phyloP scores from a whole-genome alignment of 2,329 filamentous ascomycete genomes.

The Fusarium miscanthi region DNA sequence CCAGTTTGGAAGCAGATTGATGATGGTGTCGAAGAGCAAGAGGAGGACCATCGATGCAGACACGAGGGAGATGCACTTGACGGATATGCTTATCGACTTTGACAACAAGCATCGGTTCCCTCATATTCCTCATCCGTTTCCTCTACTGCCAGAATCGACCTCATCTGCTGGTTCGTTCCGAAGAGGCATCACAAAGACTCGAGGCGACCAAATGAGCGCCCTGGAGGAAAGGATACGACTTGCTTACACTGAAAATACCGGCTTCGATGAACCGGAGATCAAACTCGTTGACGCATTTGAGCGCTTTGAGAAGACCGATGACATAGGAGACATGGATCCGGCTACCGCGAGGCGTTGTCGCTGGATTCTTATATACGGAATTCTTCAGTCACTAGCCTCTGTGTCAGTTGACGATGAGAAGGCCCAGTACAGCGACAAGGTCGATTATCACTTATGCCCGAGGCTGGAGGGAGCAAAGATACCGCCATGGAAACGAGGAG shows the following conservation, averaged over 20 bases:
- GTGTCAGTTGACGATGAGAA: conserved; percentile 68
- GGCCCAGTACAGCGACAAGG: conserved; percentile 62
- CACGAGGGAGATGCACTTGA: conserved; percentile 67
- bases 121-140: conserved; percentile 75
- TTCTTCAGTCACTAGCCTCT: conserved; percentile 69
- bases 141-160: conserved; percentile 68
- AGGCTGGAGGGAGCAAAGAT: conserved; percentile 55
- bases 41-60: conserved; percentile 62
- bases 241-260: conserved; percentile 69
- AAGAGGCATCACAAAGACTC: conserved; percentile 47
- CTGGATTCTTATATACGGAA: conserved; percentile 70
- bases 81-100: conserved; percentile 73
- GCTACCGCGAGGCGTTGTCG: conserved; percentile 66
- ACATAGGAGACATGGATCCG: conserved; percentile 62
- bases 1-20: conserved; percentile 71
- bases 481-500: conserved; percentile 63
- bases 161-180: conserved; percentile 47
- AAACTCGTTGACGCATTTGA: conserved; percentile 66
- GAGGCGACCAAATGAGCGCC: conserved; percentile 33
- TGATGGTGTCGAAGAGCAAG: conserved; percentile 64
- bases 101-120: conserved; percentile 72
- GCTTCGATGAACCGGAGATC: conserved; percentile 67
- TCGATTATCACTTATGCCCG: conserved; percentile 68
- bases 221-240: conserved; percentile 64
- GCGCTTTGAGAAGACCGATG: conserved; percentile 67